Base-by-base conservation (phyloP, 306 rosid genomes). In the Sophora flavescens region DNA sequence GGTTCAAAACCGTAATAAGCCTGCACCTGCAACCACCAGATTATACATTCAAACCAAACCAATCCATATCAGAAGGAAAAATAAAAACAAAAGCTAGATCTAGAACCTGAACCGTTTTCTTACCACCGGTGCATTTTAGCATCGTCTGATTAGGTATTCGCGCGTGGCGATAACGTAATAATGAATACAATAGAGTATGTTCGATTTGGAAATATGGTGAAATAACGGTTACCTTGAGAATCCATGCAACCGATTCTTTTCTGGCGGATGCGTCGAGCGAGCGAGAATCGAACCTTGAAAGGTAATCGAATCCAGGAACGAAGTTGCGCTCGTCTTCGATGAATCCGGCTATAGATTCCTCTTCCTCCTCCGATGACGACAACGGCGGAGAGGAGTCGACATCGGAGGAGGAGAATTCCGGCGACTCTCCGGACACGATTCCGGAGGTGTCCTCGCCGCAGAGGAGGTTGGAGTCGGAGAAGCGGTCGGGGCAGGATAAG, bases 241-340 rank as follows among this genome's bases (percentile, higher is more conserved):
- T 92, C 99, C 99, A 96, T 83, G 93, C 93, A 85, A 96, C 90
- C 4, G 98, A 91, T 56, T 89, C 89, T 47, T 87, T 84, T 84
- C 99, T 84, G 28, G 91, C 96, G 59, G 92, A 70, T 32, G 90
- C 89, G 61, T 90, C 96, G 26, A 86, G 89, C 32, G 85, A 83
- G 33, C 83, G 88, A 76, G 95, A 89, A 10, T 88, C 78, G 66
- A 90, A 85, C 47, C 95, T 81, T 6, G 89, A 78, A 56, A 89
- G 79, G 70, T 91, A 91, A 30, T 96, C 97, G 59, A 84, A 78
- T 14, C 96, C 99, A 11, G 96, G 93, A 13, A 89, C 90, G 83
- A 91, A 92, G 79, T 91, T 84, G 8, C 82, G 76, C 80, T 96
- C 99, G 68, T 88, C 96, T 78, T 92, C 88, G 30, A 96, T 87